These are phyloP conservation scores for Scolecobasidium constrictum DNA, from an alignment of 2,329 filamentous ascomycete species.

Conservation along the genomic window DNA sequence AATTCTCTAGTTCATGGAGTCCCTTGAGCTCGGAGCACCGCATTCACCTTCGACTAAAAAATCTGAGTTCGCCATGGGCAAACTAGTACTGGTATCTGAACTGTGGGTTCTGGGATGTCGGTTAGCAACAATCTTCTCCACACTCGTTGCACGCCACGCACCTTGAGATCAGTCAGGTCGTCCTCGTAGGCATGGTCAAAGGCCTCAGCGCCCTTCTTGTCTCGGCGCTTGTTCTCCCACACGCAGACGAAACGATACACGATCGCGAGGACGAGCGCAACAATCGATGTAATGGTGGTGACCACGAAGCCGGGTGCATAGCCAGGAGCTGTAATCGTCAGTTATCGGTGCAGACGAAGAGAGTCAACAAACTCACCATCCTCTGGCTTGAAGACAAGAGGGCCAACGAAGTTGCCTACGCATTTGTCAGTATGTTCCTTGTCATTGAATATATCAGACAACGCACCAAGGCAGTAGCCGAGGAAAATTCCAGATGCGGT, in stretches of 20 bases:
- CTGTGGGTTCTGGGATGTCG: too few species aligned
- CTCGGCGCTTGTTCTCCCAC: constrained; percentile 32
- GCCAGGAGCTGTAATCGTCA: constrained; percentile 17
- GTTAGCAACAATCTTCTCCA: too few species aligned
- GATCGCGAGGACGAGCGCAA: constrained; percentile 26
- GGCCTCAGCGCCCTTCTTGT: constrained; percentile 33
- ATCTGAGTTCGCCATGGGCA: too few species aligned
- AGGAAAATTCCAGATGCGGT: constrained; percentile 39
- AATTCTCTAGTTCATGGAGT: too few species aligned
- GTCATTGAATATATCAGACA: too few species aligned
- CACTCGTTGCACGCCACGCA: too few species aligned
- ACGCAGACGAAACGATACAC: constrained; percentile 35
- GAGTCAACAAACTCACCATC: constrained; percentile 24
- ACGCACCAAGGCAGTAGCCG: constrained; percentile 43
- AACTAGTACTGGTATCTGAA: too few species aligned
- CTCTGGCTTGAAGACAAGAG: constrained; percentile 29
- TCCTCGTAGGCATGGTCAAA: constrained; percentile 44
- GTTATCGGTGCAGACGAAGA: background rate
- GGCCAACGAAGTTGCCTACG: constrained; percentile 35
- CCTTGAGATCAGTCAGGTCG: constrained; percentile 36
- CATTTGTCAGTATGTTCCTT: too few species aligned
- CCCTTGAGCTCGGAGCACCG: too few species aligned
- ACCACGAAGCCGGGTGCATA: constrained; percentile 30
- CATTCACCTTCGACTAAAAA: background rate
- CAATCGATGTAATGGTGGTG: constrained; percentile 24